Percentiles rank a stretch among this genome's conserved stretches.
Evolutionary conservation across 2,329 filamentous ascomycete species (phyloP).

Genomic region (Geosmithia putterillii): DNA sequence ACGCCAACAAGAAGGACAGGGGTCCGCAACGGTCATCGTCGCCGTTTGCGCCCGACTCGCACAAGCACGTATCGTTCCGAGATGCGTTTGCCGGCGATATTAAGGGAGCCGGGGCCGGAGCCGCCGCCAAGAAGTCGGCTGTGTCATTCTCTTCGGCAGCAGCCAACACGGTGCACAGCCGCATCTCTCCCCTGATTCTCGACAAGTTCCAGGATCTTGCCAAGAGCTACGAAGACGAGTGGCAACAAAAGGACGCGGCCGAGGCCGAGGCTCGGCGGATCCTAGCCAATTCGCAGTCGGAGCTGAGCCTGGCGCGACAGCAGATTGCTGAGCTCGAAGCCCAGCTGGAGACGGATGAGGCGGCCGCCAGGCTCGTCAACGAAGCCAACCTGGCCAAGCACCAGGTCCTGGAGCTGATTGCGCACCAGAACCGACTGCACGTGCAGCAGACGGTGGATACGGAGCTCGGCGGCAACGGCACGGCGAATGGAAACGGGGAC

Average conservation of each 20-base stretch:
- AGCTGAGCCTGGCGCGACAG: constrained; percentile 48
- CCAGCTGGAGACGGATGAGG: constrained; percentile 42
- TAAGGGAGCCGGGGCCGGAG: too few relatives aligned
- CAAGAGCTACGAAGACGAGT: constrained; percentile 60
- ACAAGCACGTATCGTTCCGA: constrained; percentile 39
- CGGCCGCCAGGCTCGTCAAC: constrained; percentile 33
- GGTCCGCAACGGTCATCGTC: constrained; percentile 65
- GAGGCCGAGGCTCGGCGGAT: constrained; percentile 56
- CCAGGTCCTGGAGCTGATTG: constrained; percentile 34
- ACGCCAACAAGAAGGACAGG: constrained; percentile 55
- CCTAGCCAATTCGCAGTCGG: constrained; percentile 53
- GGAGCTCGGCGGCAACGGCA: constrained; percentile 32
- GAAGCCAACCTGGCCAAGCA: constrained; percentile 38
- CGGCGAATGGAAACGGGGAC: constrained; percentile 32
- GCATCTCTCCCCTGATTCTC: constrained; percentile 55
- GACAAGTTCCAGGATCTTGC: constrained; percentile 63
- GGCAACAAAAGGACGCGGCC: constrained; percentile 59
- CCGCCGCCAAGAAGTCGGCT: constrained; percentile 25
- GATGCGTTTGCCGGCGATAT: constrained; percentile 30
- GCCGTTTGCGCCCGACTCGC: constrained; percentile 52
- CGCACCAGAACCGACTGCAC: constrained; percentile 39
- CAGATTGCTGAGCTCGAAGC: constrained; percentile 46
- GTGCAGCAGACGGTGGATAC: constrained; percentile 39
- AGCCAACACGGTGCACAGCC: constrained; percentile 56
- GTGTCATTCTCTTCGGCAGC: constrained; percentile 46